Evolutionary conservation across 179 eudicot species (phyloP).

Genomic region (Nepenthes alata): DNA sequence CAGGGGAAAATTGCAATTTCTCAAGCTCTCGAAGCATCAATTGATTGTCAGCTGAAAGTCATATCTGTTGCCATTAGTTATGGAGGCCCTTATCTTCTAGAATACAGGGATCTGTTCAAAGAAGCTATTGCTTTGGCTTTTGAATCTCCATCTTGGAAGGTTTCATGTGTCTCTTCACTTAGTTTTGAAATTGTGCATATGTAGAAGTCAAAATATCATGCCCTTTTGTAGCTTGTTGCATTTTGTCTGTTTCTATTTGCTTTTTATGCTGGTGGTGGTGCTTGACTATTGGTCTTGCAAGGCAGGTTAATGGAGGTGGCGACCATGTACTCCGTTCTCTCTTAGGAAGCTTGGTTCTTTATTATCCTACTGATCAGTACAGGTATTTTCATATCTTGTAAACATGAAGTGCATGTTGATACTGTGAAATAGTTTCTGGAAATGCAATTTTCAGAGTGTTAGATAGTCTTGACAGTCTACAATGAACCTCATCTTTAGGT

Average conservation of each 20-base stretch:
- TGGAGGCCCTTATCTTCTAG: constrained; percentile 73
- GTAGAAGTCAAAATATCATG: too few species aligned
- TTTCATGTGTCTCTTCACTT: constrained; percentile 11
- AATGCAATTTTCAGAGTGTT: background rate
- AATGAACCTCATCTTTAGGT: constrained; percentile 26
- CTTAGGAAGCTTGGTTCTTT: constrained; percentile 81
- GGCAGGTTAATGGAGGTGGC: constrained; percentile 92
- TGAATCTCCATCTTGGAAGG: constrained; percentile 99
- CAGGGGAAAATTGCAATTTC: constrained; percentile 70
- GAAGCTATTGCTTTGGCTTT: constrained; percentile 73
- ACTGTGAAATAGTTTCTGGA: background rate
- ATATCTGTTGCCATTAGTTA: constrained; percentile 86
- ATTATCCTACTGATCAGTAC: constrained; percentile 94
- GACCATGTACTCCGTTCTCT: constrained; percentile 92
- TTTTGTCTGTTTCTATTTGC: constrained; percentile 5
- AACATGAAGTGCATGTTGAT: background rate
- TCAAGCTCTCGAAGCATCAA: constrained; percentile 88
- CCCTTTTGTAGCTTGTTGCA: background rate
- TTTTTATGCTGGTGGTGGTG: constrained; percentile 6
- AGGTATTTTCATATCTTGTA: constrained; percentile 33
- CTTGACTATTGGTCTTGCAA: constrained; percentile 13
- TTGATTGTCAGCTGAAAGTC: constrained; percentile 83
- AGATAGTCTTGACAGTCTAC: background rate
- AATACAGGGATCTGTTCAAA: constrained; percentile 56
- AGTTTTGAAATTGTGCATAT: background rate